These are phyloP conservation scores for Streptanthus diversifolius DNA, from an alignment of 345 rosid genomes.

Conservation along the genomic window DNA sequence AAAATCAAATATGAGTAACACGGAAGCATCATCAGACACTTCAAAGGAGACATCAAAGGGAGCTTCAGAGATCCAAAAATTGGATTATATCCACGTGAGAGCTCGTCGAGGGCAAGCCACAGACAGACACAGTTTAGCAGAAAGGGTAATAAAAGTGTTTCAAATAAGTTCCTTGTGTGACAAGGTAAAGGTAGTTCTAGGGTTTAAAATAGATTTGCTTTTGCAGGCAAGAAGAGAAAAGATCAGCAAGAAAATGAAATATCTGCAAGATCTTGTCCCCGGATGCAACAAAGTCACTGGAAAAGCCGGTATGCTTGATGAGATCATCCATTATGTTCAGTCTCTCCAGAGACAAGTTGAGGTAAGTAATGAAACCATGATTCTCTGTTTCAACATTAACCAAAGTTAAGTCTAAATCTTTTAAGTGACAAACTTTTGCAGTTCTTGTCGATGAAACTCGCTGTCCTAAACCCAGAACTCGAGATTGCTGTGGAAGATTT, in stretches of 20 bases:
- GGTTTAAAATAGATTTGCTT: not conserved
- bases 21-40: constrained; percentile 32
- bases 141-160: constrained; percentile 36
- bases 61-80: constrained; percentile 36
- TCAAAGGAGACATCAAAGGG: constrained; percentile 30
- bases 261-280: constrained; percentile 68
- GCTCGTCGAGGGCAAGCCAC: constrained; percentile 46
- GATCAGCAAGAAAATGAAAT: constrained; percentile 68
- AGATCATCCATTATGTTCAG: constrained; percentile 80
- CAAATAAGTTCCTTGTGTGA: not conserved
- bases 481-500: constrained; percentile 43
- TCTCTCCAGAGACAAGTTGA: constrained; percentile 77
- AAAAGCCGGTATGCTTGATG: constrained; percentile 85
- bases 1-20: constrained; percentile 29
- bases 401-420: constrained; percentile 1
- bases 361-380: constrained; percentile 39
- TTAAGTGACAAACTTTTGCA: constrained; percentile 25
- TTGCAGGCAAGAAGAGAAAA: constrained; percentile 70
- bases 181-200: constrained; percentile 9
- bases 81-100: constrained; percentile 43
- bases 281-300: constrained; percentile 69
- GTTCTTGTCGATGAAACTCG: constrained; percentile 86
- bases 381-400: not conserved
- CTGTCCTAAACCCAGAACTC: constrained; percentile 52
- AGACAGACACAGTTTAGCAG: constrained; percentile 47